phyloP scores from a whole-genome alignment of 208 protist species.

The Spironucleus salmonicida region DNA sequence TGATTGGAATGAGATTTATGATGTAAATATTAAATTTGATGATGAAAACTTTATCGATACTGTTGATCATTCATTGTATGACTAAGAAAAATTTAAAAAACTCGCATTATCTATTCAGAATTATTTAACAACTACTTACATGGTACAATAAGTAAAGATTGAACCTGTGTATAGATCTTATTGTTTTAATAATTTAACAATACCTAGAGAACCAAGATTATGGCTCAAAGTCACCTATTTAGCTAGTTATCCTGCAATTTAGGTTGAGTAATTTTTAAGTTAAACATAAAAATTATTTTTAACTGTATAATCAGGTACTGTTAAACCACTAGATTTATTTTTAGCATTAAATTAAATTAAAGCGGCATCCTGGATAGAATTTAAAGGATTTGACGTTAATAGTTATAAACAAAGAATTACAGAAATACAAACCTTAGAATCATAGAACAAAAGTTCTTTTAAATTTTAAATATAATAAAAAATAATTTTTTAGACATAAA shows the following conservation, averaged over 20 bases:
- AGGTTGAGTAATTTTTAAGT: neutral
- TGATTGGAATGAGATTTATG: too few relatives aligned
- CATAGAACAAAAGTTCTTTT: neutral
- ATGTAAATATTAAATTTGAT: too few relatives aligned
- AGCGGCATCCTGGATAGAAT: neutral
- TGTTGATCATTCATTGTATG: too few relatives aligned
- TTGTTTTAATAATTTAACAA: neutral
- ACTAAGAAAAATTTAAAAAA: too few relatives aligned
- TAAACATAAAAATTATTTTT: neutral
- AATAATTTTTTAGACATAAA: neutral
- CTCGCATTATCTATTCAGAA: too few relatives aligned
- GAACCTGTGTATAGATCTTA: neutral
- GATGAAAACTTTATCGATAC: too few relatives aligned
- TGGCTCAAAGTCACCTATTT: neutral
- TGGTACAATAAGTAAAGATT: neutral
- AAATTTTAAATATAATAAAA: neutral
- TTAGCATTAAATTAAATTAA: slow-evolving; percentile 6
- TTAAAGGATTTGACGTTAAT: neutral
- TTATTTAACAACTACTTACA: too few relatives aligned
- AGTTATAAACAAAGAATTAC: neutral
- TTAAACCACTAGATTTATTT: slow-evolving; percentile 1
- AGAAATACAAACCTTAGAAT: neutral
- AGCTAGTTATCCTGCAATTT: neutral
- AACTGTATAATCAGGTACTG: neutral
- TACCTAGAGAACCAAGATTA: slow-evolving; percentile 9